phyloP scores from a whole-genome alignment of 1,284 basidiomycete species.

The Flammula alnicola region DNA sequence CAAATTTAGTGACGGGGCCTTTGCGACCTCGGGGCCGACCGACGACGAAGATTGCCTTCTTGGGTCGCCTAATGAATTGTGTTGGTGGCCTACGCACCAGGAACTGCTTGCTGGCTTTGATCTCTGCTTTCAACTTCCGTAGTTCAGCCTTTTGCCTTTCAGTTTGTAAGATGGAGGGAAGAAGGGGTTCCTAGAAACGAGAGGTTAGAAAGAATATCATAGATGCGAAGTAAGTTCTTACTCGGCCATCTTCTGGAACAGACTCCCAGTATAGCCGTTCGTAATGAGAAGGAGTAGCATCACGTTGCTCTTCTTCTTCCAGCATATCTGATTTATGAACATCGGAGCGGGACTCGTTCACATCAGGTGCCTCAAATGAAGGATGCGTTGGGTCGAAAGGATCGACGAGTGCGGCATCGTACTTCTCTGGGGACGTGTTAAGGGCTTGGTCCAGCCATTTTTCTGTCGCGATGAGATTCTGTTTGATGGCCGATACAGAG shows the following conservation, averaged over 20 bases:
- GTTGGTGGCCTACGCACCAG: slow-evolving; percentile 41
- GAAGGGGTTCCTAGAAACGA: slow-evolving; percentile 54
- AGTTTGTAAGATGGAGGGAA: slow-evolving; percentile 55
- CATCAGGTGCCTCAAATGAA: slow-evolving; percentile 11
- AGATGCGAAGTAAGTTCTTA: slow-evolving; percentile 36
- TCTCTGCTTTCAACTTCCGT: slow-evolving; percentile 35
- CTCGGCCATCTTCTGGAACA: slow-evolving; percentile 63
- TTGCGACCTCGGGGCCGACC: slow-evolving; percentile 10
- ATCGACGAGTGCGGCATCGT: background rate
- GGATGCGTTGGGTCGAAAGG: slow-evolving; percentile 1
- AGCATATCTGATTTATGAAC: slow-evolving; percentile 63
- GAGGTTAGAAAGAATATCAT: background rate
- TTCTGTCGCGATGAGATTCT: slow-evolving; percentile 6
- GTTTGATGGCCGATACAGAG: slow-evolving; percentile 10
- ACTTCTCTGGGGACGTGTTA: background rate
- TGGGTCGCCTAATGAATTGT: slow-evolving; percentile 39
- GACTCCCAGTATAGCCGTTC: slow-evolving; percentile 78
- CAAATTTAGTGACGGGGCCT: slow-evolving; percentile 44
- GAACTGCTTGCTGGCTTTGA: slow-evolving; percentile 43
- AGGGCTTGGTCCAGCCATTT: background rate
- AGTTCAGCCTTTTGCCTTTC: slow-evolving; percentile 41
- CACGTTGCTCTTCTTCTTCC: slow-evolving; percentile 58
- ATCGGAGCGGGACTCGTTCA: slow-evolving; percentile 40
- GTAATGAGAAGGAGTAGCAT: slow-evolving; percentile 65
- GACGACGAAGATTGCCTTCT: slow-evolving; percentile 37